Conservation (phyloP, 352 stramenopile genomes). For the Globisporangium nagaii region DNA sequence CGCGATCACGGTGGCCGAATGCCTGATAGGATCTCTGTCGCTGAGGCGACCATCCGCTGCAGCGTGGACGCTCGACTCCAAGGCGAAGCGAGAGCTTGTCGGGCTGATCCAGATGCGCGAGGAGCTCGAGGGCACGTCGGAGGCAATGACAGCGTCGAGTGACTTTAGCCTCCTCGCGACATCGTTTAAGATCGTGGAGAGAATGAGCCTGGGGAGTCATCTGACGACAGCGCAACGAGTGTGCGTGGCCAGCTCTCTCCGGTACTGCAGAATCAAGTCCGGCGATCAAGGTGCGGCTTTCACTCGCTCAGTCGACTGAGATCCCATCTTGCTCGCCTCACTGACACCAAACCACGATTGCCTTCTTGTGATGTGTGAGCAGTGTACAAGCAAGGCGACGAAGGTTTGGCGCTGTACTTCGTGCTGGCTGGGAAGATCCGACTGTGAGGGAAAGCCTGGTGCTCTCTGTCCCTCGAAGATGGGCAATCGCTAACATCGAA, state of each 20-base stretch:
- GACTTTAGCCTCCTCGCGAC: constrained; percentile 14
- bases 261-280: constrained; percentile 15
- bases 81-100: constrained; percentile 17
- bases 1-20: constrained; percentile 35
- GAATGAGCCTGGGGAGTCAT: constrained; percentile 17
- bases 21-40: constrained; percentile 25
- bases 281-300: constrained; percentile 13
- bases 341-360: no score
- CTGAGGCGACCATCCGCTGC: neutral
- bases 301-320: neutral
- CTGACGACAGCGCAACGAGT: constrained; percentile 18
- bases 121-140: neutral
- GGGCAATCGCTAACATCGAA: neutral
- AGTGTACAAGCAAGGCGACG: constrained; percentile 32
- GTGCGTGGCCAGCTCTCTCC: constrained; percentile 15
- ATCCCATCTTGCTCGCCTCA: neutral
- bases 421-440: constrained; percentile 24
- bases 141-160: neutral
- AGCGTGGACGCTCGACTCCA: neutral
- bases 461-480: neutral
- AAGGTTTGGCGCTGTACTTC: constrained; percentile 21
- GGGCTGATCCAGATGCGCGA: constrained; percentile 20
- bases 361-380: neutral
- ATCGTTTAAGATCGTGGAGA: constrained; percentile 23
- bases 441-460: constrained; percentile 14